Conservation (phyloP, 139 green algal species). For the Chlamydomonas sp. region DNA sequence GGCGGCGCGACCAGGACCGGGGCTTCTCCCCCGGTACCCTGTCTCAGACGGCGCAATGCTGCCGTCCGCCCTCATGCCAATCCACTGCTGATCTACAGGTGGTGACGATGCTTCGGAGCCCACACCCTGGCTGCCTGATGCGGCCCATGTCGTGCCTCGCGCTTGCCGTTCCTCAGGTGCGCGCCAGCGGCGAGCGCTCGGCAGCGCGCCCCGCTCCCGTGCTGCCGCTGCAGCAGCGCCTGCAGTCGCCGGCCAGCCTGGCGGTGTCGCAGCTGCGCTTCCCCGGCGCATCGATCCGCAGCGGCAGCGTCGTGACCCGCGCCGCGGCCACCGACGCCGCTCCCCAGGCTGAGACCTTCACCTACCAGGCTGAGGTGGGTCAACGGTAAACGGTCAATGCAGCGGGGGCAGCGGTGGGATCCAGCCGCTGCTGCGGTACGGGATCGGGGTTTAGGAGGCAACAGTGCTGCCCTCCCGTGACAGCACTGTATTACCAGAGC, state of each 20-base stretch:
- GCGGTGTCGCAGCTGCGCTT: not conserved
- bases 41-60: not conserved
- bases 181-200: slow-evolving; percentile 3
- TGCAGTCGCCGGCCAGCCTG: not conserved
- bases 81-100: slow-evolving; percentile 22
- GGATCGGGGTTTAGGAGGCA: not conserved
- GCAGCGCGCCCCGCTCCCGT: not conserved
- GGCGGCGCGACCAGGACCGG: not conserved
- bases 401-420: not conserved
- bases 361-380: slow-evolving; percentile 82
- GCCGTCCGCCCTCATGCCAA: not conserved
- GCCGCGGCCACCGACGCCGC: slow-evolving; percentile 30
- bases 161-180: slow-evolving; percentile 13
- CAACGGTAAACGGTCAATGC: no score
- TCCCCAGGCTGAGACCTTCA: slow-evolving; percentile 70
- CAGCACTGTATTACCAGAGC: not conserved
- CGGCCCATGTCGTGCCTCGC: slow-evolving; percentile 21
- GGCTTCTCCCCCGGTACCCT: not conserved
- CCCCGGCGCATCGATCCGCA: not conserved
- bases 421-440: not conserved
- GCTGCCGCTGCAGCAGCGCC: not conserved
- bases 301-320: not conserved
- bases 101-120: slow-evolving; percentile 17
- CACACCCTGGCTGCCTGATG: slow-evolving; percentile 9
- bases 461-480: not conserved